Conservation (phyloP, 257 asterid species). For the Solanum virginianum region DNA sequence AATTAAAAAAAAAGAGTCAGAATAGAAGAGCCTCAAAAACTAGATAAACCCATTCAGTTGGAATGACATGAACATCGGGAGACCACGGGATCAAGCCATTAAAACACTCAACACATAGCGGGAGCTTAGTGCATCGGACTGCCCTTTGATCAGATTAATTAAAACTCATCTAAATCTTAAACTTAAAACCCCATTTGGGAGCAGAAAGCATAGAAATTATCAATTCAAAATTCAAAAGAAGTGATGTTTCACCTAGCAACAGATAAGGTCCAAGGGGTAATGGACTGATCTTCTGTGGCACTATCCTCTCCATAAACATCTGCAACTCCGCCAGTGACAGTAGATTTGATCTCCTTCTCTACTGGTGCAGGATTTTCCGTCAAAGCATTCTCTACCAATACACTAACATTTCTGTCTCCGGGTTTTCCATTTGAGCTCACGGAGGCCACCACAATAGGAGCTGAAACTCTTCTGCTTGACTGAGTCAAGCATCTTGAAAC, state of each 20-base stretch:
- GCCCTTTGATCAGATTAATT: neutral
- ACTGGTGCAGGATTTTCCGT: slow-evolving; percentile 18
- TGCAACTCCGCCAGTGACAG: slow-evolving; percentile 27
- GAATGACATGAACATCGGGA: neutral
- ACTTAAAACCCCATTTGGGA: neutral
- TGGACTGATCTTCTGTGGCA: slow-evolving; percentile 37
- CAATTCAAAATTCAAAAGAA: neutral
- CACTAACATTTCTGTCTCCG: slow-evolving; percentile 60
- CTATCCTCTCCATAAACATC: slow-evolving; percentile 40
- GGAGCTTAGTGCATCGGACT: too few relatives aligned
- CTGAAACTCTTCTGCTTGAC: slow-evolving; percentile 30
- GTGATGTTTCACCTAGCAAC: slow-evolving; percentile 36
- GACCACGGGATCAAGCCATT: neutral
- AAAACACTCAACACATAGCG: too few relatives aligned
- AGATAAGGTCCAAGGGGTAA: slow-evolving; percentile 41
- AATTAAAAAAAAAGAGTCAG: neutral
- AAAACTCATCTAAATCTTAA: neutral
- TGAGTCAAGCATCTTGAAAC: slow-evolving; percentile 49
- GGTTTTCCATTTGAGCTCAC: slow-evolving; percentile 61
- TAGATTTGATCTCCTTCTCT: slow-evolving; percentile 21
- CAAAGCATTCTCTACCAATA: slow-evolving; percentile 24
- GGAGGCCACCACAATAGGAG: slow-evolving; percentile 43
- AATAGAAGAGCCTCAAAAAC: neutral
- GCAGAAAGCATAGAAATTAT: slow-evolving; percentile 13
- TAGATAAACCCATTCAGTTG: neutral